Evolutionary conservation across 768 basidiomycete species (phyloP).

Genomic region (Panaeolus cyanescens): DNA sequence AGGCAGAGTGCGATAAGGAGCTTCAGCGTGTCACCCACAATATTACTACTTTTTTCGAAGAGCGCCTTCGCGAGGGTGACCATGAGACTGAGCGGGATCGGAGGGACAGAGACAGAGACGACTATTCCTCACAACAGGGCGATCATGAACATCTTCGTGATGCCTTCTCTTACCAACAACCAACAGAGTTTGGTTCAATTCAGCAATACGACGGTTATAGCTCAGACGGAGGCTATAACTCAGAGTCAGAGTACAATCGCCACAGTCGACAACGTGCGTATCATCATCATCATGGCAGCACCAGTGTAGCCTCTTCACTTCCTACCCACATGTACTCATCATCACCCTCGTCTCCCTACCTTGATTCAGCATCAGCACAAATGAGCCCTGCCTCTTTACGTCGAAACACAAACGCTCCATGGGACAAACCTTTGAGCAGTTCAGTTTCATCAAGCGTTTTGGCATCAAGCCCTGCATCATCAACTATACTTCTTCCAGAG

Average conservation of each 20-base stretch:
- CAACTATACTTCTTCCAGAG: constrained; percentile 63
- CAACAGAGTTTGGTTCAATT: constrained; percentile 55
- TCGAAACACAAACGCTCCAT: constrained; percentile 63
- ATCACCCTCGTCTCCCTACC: constrained; percentile 51
- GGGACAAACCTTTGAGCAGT: constrained; percentile 61
- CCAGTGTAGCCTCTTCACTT: constrained; percentile 28
- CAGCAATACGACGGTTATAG: constrained; percentile 71
- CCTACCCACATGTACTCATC: constrained; percentile 58
- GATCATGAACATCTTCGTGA: constrained; percentile 63
- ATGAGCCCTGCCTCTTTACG: constrained; percentile 71
- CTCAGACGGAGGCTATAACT: constrained; percentile 84
- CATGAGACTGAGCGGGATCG: constrained; percentile 68
- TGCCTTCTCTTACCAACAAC: constrained; percentile 60
- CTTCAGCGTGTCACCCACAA: constrained; percentile 91
- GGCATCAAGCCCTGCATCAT: constrained; percentile 62
- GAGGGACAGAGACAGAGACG: constrained; percentile 56
- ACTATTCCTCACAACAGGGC: constrained; percentile 41
- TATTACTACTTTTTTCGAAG: constrained; percentile 94
- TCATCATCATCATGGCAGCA: constrained; percentile 32
- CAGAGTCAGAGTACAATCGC: constrained; percentile 65
- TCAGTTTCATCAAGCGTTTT: constrained; percentile 58
- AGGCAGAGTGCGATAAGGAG: constrained; percentile 96
- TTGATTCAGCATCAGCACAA: constrained; percentile 63
- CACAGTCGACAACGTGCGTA: constrained; percentile 80
- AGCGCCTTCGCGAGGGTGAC: constrained; percentile 79